Evolutionary conservation across 352 stramenopile genomes (phyloP).

Genomic region (Phytophthora niederhauseri): DNA sequence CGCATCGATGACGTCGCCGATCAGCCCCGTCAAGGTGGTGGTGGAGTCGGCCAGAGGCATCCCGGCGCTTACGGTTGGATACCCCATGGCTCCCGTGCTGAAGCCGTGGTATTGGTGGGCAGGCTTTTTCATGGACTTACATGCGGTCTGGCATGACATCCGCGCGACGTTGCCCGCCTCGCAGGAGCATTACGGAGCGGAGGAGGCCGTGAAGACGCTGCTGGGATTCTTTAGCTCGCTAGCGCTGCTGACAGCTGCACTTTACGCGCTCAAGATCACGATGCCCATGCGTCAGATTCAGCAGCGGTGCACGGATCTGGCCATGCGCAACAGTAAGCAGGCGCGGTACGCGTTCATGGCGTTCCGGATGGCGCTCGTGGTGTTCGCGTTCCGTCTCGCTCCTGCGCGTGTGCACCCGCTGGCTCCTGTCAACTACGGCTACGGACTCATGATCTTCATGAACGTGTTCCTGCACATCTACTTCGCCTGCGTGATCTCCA

Average conservation of each 20-base stretch:
- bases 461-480: conserved; percentile 84
- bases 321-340: conserved; percentile 59
- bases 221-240: conserved; percentile 60
- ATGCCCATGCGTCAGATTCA: conserved; percentile 67
- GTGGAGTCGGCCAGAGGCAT: conserved; percentile 82
- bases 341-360: conserved; percentile 54
- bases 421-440: conserved; percentile 76
- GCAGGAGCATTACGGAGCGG: conserved; percentile 71
- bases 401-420: conserved; percentile 70
- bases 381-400: conserved; percentile 61
- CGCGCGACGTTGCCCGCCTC: conserved; percentile 68
- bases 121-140: conserved; percentile 80
- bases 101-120: conserved; percentile 93
- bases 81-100: conserved; percentile 86
- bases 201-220: conserved; percentile 75
- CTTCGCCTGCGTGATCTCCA: conserved; percentile 74
- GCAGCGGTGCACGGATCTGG: conserved; percentile 61
- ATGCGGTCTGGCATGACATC: conserved; percentile 87
- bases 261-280: conserved; percentile 70
- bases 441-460: conserved; percentile 77
- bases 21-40: conserved; percentile 86
- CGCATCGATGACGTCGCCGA: conserved; percentile 86
- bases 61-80: conserved; percentile 82
- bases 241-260: conserved; percentile 57
- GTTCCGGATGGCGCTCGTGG: conserved; percentile 64